Base-by-base conservation (phyloP, 179 eudicot genomes). In the Nepenthes alata region DNA sequence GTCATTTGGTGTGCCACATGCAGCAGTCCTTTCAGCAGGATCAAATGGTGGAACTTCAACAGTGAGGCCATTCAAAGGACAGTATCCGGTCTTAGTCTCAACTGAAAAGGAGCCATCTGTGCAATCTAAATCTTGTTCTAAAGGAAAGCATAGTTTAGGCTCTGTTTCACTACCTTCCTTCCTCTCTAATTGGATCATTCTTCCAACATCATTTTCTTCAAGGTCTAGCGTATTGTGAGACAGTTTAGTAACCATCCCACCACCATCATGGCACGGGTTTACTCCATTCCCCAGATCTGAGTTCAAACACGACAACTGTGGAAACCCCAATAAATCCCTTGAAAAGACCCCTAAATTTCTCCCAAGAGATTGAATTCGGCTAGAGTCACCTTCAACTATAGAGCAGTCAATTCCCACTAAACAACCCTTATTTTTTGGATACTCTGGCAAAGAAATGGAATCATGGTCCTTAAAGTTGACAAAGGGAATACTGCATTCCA, bases 401-500 rank as follows among this genome's bases (percentile, higher is more conserved):
- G 68, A 36, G 55, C 55, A 61, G 37, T 63, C 71, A 41, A 37
- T 61, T 36, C 54, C 52, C 58, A 39, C 52, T 57, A 65, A 38
- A 36, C 64, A 36, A 49, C 47, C 47, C 53, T 57, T 57, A 57
- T 52, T 51, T 53, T 58, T 81, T n/a, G 72, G 60, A 70, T 61
- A 61, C 50, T 75, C 77, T 53, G 48, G 65, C 57, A 73, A 68
- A 64, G 45, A 74, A 14, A 66, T 10, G 11, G 77, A 62, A 61
- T 73, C 70, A 45, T 71, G 69, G n/a, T 79, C 81, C 57, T 55
- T 60, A 55, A 80, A 73, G 58, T 73, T 74, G 65, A 74, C 74
- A 35, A 69, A 70, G 50, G 89, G 74, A 61, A 88, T 61, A 71
- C 77, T 81, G 47, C 67, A 80, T 67, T 87, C 83, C 90, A 89